Evolutionary conservation across 768 basidiomycete species (phyloP), one percentile per base, ranked within the genome.

Genomic region (Gymnopilus junonius): DNA sequence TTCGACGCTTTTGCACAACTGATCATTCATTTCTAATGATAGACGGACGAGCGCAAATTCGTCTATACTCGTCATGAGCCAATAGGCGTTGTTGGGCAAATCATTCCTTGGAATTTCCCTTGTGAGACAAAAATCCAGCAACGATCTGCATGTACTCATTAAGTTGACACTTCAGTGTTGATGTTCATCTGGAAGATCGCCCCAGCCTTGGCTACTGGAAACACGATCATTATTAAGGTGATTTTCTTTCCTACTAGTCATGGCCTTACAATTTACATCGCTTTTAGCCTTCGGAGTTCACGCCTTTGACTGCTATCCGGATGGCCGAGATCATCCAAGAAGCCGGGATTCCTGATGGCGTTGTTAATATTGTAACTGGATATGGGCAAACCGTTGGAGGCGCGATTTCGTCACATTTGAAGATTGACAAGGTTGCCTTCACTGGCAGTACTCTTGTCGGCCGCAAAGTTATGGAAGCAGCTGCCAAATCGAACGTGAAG

Each of bases 401-500:
- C 11, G 92, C 92, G 15, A 88, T 96, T 62, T 77, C 84, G 2
- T 76, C 81, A n/a, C 92, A 94, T 75, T 80, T 80, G 73, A 80
- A 78, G n/a, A 89, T 95, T 66, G 85, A 87, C 53, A 94, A 87
- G 39, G 82, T 95, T 29, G 90, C 93, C 0, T 96, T 97, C 79
- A 97, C 95, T 0, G 94, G 94, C 2, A 91, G 89, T 62, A 93
- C 92, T 1, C 78, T 88, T 40, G 86, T 89, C 23, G 95, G 95
- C 8, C 84, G 93, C 11, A 88, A 87, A 67, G 82, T 97, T 71
- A 81, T 94, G 82, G 86, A 92, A 68, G 90, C 92, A 3, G 85
- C 94, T 2, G 86, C 92, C 1, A 86, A 88, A 74, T 86, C 85
- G 31, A 97, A 97, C 71, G 73, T 97, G 69, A 97, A 97, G 79